A percentile compares a stretch with the other conserved stretches of the same genome.
Evolutionary conservation across 108 stramenopile species (phyloP).

Genomic region (Fistulifera pelliculosa): DNA sequence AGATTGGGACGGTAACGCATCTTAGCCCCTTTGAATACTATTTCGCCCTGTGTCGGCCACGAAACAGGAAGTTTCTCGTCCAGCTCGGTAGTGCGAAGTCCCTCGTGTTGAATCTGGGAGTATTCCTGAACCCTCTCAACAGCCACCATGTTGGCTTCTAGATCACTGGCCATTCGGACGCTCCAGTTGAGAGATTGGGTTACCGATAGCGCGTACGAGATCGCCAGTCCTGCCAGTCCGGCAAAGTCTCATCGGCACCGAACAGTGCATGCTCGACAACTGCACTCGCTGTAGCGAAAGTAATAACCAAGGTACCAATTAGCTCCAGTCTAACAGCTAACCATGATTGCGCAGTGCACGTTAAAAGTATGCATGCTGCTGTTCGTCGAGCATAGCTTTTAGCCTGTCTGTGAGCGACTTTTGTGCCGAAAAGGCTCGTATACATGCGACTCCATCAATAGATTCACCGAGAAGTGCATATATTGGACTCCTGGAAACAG

Average conservation of each 20-base stretch:
- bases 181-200: conserved; percentile 91
- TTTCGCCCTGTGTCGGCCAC: conserved; percentile 74
- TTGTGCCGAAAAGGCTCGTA: conserved; percentile 85
- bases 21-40: conserved; percentile 54
- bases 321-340: conserved; percentile 88
- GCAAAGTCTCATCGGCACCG: conserved; percentile 52
- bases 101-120: conserved; percentile 46
- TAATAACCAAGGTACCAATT: conserved; percentile 72
- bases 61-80: conserved; percentile 21
- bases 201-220: conserved; percentile 81
- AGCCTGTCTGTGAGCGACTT: conserved; percentile 53
- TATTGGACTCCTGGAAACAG: conserved; percentile 73
- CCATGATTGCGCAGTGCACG: conserved; percentile 89
- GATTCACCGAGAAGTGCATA: conserved; percentile 92
- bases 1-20: conserved; percentile 76
- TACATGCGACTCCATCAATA: conserved; percentile 84
- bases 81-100: conserved; percentile 23
- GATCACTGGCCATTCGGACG: conserved; percentile 85
- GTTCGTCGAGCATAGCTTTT: conserved; percentile 46
- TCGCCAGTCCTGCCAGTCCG: conserved; percentile 88
- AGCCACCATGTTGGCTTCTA: conserved; percentile 88
- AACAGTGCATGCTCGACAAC: conserved; percentile 39
- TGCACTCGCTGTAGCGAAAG: conserved; percentile 52
- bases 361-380: conserved; percentile 85
- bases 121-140: conserved; percentile 85